Evolutionary conservation across 1,139 yeast species (phyloP).

Genomic region (Yamadazyma buinensis): DNA sequence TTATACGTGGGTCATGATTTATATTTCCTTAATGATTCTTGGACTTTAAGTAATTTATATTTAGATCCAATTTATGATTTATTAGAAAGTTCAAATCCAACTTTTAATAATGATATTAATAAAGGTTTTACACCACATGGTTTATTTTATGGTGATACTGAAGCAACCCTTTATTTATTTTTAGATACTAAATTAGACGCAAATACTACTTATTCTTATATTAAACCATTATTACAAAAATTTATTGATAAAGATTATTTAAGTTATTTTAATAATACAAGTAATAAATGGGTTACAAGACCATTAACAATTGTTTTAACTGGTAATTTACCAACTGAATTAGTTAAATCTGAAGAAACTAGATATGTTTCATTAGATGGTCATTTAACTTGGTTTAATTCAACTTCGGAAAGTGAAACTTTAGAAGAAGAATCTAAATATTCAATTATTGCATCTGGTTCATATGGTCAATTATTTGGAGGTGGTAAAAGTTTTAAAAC

Average conservation of each 20-base stretch:
- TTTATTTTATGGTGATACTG: conserved; percentile 36
- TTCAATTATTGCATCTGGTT: conserved; percentile 35
- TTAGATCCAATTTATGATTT: conserved; percentile 48
- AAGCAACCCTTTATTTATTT: conserved; percentile 38
- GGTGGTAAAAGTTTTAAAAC: conserved; percentile 7
- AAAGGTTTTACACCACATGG: conserved; percentile 20
- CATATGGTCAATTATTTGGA: conserved; percentile 28
- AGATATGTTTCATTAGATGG: conserved; percentile 37
- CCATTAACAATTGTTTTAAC: conserved; percentile 41
- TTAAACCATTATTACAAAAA: conserved; percentile 27
- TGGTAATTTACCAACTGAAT: conserved; percentile 36
- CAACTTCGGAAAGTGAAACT: conserved; percentile 12
- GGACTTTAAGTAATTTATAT: conserved; percentile 50
- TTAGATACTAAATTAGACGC: conserved; percentile 39
- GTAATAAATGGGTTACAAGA: conserved; percentile 24
- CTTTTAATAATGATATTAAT: conserved; percentile 12
- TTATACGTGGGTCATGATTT: conserved; percentile 66
- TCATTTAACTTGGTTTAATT: conserved; percentile 24
- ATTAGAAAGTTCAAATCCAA: conserved; percentile 44
- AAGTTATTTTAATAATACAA: conserved; percentile 27
- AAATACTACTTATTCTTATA: conserved; percentile 26
- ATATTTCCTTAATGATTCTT: conserved; percentile 36
- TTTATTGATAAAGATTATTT: conserved; percentile 33
- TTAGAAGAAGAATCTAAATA: conserved; percentile 24
- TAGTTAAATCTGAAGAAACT: conserved; percentile 23